These are phyloP conservation scores for Agrocybe praecox DNA, from an alignment of 768 basidiomycete species.

Conservation along the genomic window DNA sequence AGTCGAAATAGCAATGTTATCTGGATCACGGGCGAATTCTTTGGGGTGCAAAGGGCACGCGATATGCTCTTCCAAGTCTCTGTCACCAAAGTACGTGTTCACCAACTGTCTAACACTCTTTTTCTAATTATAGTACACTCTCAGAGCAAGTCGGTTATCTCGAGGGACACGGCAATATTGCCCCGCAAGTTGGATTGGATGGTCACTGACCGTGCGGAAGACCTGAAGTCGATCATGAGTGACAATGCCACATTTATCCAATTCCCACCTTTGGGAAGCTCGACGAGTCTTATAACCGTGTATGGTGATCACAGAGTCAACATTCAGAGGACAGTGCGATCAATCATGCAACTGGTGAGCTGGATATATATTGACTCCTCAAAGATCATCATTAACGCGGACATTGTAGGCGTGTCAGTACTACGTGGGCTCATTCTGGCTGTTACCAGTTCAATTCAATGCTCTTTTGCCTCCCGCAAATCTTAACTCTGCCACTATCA, in stretches of 20 bases:
- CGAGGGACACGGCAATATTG: slow-evolving; percentile 90
- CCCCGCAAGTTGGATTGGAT: slow-evolving; percentile 99
- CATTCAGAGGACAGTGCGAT: slow-evolving; percentile 91
- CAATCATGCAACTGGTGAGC: slow-evolving; percentile 92
- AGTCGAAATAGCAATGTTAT: slow-evolving; percentile 74
- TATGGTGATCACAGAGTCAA: slow-evolving; percentile 94
- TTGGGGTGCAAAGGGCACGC: slow-evolving; percentile 90
- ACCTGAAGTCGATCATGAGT: slow-evolving; percentile 89
- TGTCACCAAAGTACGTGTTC: slow-evolving; percentile 69
- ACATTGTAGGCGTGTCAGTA: slow-evolving; percentile 82
- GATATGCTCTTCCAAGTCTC: slow-evolving; percentile 95
- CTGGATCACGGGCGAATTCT: slow-evolving; percentile 98
- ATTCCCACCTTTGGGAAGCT: slow-evolving; percentile 90
- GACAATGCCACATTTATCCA: slow-evolving; percentile 97
- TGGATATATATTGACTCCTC: neutral
- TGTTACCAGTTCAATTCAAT: slow-evolving; percentile 92
- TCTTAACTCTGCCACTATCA: slow-evolving; percentile 81
- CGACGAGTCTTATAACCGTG: slow-evolving; percentile 90
- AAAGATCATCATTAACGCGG: neutral
- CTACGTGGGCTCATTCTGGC: slow-evolving; percentile 97
- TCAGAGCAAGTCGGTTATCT: slow-evolving; percentile 88
- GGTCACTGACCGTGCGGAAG: slow-evolving; percentile 94
- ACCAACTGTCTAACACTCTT: neutral
- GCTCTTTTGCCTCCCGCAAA: slow-evolving; percentile 83
- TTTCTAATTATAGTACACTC: slow-evolving; percentile 1